phyloP scores from a whole-genome alignment of 2,329 filamentous ascomycete genomes.

The Aspergillus ochraceus region DNA sequence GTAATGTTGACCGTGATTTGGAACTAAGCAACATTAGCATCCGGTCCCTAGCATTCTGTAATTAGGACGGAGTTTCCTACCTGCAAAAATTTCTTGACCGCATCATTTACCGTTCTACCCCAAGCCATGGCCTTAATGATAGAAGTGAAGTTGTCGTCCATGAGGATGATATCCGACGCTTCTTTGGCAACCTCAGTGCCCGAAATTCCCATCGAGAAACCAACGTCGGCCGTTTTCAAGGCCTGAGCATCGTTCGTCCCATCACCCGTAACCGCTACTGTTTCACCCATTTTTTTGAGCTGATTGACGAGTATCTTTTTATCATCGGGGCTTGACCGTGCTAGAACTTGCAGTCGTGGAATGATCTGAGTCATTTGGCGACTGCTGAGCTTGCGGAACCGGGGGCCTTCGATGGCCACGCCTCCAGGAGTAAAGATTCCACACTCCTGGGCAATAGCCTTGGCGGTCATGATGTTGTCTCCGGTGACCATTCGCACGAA shows the following conservation, averaged over 20 bases:
- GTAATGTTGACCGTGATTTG: conserved; percentile 64
- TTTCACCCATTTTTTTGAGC: conserved; percentile 71
- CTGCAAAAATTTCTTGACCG: conserved; percentile 71
- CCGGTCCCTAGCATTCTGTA: neutral
- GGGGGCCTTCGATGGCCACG: conserved; percentile 74
- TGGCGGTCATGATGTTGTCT: conserved; percentile 76
- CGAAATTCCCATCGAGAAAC: conserved; percentile 82
- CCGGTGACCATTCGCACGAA: conserved; percentile 84
- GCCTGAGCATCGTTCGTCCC: conserved; percentile 83
- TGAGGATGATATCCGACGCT: conserved; percentile 79
- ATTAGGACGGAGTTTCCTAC: conserved; percentile 7
- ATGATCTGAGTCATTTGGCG: conserved; percentile 67
- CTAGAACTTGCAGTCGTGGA: conserved; percentile 68
- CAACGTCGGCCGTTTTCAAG: conserved; percentile 77
- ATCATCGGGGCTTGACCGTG: conserved; percentile 73
- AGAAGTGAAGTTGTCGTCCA: conserved; percentile 87
- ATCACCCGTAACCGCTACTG: conserved; percentile 79
- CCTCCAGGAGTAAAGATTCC: conserved; percentile 70
- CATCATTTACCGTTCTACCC: conserved; percentile 76
- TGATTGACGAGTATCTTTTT: conserved; percentile 72
- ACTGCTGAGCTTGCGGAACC: conserved; percentile 70
- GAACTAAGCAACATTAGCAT: conserved; percentile 28
- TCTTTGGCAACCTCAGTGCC: conserved; percentile 84
- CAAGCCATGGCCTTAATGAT: conserved; percentile 81
- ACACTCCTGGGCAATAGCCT: conserved; percentile 76